Evolutionary conservation across 2,329 filamentous ascomycete genomes (phyloP).

Genomic region (Venturia nashicola): DNA sequence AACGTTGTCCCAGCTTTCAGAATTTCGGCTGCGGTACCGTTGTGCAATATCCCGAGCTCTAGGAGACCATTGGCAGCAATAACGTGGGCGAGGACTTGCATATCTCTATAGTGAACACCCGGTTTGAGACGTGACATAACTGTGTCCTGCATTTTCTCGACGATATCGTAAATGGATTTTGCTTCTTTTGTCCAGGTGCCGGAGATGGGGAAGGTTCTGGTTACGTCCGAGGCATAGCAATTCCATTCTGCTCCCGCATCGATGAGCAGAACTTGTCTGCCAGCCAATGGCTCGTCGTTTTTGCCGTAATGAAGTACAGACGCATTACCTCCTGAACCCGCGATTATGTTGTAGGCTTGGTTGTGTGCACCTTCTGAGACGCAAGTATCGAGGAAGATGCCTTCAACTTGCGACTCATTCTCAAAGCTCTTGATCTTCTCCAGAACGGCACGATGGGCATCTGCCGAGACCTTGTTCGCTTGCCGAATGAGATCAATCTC

Average conservation of each 20-base stretch:
- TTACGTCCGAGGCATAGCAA: slow-evolving; percentile 83
- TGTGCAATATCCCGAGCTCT: slow-evolving; percentile 57
- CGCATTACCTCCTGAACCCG: slow-evolving; percentile 70
- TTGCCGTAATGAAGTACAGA: slow-evolving; percentile 75
- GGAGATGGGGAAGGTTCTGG: slow-evolving; percentile 70
- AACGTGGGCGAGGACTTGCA: slow-evolving; percentile 61
- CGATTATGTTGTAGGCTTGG: slow-evolving; percentile 84
- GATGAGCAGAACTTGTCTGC: slow-evolving; percentile 64
- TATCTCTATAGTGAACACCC: slow-evolving; percentile 55
- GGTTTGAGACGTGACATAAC: slow-evolving; percentile 59
- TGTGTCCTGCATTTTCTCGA: slow-evolving; percentile 67
- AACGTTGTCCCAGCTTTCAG: slow-evolving; percentile 67
- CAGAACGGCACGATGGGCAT: slow-evolving; percentile 64
- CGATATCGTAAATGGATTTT: slow-evolving; percentile 61
- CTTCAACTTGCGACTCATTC: slow-evolving; percentile 78
- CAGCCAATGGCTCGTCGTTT: slow-evolving; percentile 61
- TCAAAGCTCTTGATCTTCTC: slow-evolving; percentile 43
- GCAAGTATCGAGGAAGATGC: slow-evolving; percentile 61
- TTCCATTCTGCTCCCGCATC: slow-evolving; percentile 81
- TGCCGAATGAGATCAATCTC: slow-evolving; percentile 71
- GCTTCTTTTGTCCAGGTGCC: slow-evolving; percentile 60
- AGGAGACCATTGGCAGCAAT: slow-evolving; percentile 62
- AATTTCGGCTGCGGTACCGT: slow-evolving; percentile 55
- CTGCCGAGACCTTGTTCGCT: slow-evolving; percentile 68
- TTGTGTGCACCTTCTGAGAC: slow-evolving; percentile 58